phyloP scores from a whole-genome alignment of 2,329 filamentous ascomycete species.

The Fusarium sp. region DNA sequence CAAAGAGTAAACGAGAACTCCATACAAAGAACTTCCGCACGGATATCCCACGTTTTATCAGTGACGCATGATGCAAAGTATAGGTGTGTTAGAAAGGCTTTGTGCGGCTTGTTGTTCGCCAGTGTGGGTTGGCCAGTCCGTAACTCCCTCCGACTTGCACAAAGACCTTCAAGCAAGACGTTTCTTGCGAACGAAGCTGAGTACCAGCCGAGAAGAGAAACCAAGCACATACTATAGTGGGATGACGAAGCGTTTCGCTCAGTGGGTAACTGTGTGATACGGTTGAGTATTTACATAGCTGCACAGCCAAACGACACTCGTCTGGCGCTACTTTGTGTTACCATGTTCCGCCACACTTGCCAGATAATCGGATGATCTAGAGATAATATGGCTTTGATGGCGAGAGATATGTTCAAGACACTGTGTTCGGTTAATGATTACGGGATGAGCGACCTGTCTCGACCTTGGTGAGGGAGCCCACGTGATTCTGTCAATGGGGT shows the following conservation, averaged over 20 bases:
- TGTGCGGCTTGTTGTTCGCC: background rate
- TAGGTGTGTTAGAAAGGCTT: slow-evolving; percentile 4
- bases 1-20: background rate
- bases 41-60: no score
- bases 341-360: slow-evolving; percentile 35
- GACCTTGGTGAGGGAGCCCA: slow-evolving; percentile 22
- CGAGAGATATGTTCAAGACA: slow-evolving; percentile 24
- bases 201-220: background rate
- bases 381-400: slow-evolving; percentile 3
- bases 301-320: slow-evolving; percentile 26
- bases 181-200: slow-evolving; percentile 7
- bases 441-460: slow-evolving; percentile 8
- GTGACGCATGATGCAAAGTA: background rate
- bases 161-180: slow-evolving; percentile 11
- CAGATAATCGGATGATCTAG: slow-evolving; percentile 24
- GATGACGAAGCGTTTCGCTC: slow-evolving; percentile 18
- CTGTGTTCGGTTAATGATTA: slow-evolving; percentile 20
- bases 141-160: slow-evolving; percentile 15
- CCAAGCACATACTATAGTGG: slow-evolving; percentile 3
- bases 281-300: slow-evolving; percentile 20
- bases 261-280: slow-evolving; percentile 25
- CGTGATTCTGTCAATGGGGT: slow-evolving; percentile 12
- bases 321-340: slow-evolving; percentile 38
- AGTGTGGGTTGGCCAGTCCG: background rate
- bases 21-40: background rate